These are phyloP conservation scores for Saccharomycopsis sp. DNA, from an alignment of 805 yeast genomes.

Conservation along the genomic window DNA sequence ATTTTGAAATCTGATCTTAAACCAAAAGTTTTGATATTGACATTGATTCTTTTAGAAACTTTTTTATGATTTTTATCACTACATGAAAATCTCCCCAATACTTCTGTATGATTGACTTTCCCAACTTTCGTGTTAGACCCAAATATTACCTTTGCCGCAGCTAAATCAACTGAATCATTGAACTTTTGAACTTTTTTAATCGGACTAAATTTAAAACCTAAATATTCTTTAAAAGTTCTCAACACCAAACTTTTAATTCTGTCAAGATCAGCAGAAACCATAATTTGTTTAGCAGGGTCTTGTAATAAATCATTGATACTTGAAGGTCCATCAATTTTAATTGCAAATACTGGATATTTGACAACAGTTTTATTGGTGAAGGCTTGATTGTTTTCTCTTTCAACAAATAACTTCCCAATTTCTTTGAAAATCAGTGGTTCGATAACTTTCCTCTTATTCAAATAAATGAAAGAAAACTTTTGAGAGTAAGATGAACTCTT, in stretches of 20 bases:
- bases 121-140: conserved; percentile 1
- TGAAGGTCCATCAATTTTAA: conserved; percentile 2
- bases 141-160: neutral
- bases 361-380: neutral
- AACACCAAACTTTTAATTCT: too few species aligned
- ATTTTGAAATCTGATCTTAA: neutral
- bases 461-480: conserved; percentile 33
- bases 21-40: neutral
- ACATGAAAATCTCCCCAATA: conserved; percentile 1
- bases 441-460: conserved; percentile 31
- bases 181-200: neutral
- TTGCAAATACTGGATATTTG: conserved; percentile 1
- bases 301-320: conserved; percentile 3
- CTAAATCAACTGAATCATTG: neutral
- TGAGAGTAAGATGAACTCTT: conserved; percentile 26
- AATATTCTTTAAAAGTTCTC: neutral
- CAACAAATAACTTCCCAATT: neutral
- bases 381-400: too few species aligned
- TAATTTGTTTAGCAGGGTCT: conserved; percentile 4
- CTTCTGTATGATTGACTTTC: conserved; percentile 3
- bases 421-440: conserved; percentile 18
- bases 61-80: neutral
- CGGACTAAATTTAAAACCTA: neutral
- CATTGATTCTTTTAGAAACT: neutral
- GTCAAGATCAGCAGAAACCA: neutral